A percentile compares a stretch with the other conserved stretches of the same genome.
phyloP scores from a whole-genome alignment of 192 early-diverging fungal genomes.

The Allomyces macrogynus region DNA sequence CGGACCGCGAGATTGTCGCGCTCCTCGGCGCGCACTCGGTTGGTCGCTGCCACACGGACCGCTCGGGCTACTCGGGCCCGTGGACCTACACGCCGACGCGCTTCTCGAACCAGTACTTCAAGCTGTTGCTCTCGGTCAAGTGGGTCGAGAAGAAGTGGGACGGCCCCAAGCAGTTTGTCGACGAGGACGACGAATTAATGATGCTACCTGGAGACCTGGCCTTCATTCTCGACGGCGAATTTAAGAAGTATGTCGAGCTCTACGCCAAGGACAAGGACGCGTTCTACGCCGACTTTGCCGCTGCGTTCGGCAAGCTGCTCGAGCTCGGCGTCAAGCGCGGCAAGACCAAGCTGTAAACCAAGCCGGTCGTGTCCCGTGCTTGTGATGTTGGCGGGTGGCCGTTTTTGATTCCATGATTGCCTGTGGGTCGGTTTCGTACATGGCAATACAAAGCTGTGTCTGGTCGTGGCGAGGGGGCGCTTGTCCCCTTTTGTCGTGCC shows the following conservation, averaged over 20 bases:
- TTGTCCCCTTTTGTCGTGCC: no score
- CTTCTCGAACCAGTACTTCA: conserved; percentile 81
- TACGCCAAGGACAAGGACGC: conserved; percentile 69
- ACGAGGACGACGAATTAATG: conserved; percentile 50
- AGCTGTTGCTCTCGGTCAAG: conserved; percentile 47
- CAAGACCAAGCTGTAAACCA: conserved; percentile 3
- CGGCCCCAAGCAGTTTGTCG: conserved; percentile 71
- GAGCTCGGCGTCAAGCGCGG: conserved; percentile 52
- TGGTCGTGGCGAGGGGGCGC: no score
- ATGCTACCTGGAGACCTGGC: conserved; percentile 56
- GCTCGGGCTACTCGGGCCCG: conserved; percentile 62
- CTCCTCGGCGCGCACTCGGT: conserved; percentile 56
- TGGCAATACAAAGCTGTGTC: no score
- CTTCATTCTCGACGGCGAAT: conserved; percentile 38
- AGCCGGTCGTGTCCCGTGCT: not conserved
- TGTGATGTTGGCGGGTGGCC: no score
- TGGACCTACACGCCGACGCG: conserved; percentile 76
- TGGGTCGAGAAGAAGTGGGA: conserved; percentile 67
- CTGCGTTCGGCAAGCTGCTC: conserved; percentile 61
- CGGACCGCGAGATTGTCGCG: conserved; percentile 64
- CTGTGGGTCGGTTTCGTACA: no score
- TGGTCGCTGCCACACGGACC: conserved; percentile 52
- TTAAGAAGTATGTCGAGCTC: conserved; percentile 52
- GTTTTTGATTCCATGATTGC: no score
- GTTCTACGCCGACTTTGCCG: conserved; percentile 83